Evolutionary conservation across 2,329 filamentous ascomycete species (phyloP).

Genomic region (Pleurostoma richardsiae): DNA sequence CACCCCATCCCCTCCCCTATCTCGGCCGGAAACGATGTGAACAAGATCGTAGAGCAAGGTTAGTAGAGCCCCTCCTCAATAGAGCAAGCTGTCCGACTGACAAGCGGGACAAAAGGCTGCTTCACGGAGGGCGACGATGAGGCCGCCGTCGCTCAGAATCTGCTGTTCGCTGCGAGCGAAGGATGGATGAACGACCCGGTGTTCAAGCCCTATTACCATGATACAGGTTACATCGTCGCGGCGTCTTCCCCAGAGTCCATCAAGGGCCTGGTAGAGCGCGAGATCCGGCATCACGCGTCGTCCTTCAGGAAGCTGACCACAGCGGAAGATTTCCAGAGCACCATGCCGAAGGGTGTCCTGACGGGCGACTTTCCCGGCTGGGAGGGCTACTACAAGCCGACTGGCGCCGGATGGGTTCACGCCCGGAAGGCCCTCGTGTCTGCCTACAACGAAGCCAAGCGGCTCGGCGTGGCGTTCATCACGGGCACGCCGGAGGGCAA

Average conservation of each 20-base stretch:
- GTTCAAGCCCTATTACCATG: constrained; percentile 36
- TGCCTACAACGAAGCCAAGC: constrained; percentile 35
- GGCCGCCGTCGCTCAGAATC: constrained; percentile 20
- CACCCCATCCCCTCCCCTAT: not conserved
- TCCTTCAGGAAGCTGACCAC: constrained; percentile 26
- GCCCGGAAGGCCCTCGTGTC: constrained; percentile 42
- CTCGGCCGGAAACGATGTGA: too few species aligned
- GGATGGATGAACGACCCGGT: constrained; percentile 36
- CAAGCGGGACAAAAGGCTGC: constrained; percentile 2
- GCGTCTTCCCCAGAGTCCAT: constrained; percentile 9
- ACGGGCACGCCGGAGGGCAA: constrained; percentile 30
- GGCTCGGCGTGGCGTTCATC: constrained; percentile 40
- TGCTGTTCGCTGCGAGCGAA: constrained; percentile 27
- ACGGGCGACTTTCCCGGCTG: constrained; percentile 43
- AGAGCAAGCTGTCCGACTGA: not conserved
- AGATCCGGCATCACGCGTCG: constrained; percentile 11
- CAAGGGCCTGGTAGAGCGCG: constrained; percentile 7
- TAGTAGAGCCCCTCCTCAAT: constrained; percentile 9
- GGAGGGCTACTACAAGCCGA: constrained; percentile 40
- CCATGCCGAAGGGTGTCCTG: constrained; percentile 46
- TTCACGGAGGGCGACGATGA: constrained; percentile 19
- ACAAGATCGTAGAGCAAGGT: too few species aligned
- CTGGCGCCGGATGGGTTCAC: constrained; percentile 47
- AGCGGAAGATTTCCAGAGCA: constrained; percentile 37
- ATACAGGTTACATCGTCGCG: constrained; percentile 35